phyloP scores from a whole-genome alignment of 2,329 filamentous ascomycete species.

The Penicillium sclerotiorum region DNA sequence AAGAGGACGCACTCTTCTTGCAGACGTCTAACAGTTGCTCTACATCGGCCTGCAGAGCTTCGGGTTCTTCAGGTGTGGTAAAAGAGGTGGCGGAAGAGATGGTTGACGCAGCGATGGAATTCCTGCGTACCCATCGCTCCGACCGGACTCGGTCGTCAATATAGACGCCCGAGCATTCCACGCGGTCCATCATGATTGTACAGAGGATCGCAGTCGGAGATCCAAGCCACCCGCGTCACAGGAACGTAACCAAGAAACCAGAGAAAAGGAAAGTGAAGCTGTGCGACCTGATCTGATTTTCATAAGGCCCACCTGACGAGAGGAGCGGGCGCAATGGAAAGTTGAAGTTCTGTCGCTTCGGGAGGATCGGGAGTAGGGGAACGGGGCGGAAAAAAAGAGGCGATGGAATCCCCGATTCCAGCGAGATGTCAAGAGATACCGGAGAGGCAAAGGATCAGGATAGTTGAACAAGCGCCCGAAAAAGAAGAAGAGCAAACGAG shows the following conservation, averaged over 20 bases:
- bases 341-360: not conserved
- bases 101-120: constrained; percentile 29
- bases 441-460: too few relatives aligned
- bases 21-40: constrained; percentile 54
- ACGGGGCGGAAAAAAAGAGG: not conserved
- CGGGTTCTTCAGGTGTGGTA: constrained; percentile 43
- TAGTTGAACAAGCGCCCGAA: not conserved
- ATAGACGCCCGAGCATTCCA: constrained; percentile 49
- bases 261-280: constrained; percentile 15
- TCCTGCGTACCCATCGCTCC: constrained; percentile 48
- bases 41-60: constrained; percentile 52
- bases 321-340: not conserved
- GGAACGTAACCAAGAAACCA: constrained; percentile 11
- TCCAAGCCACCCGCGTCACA: constrained; percentile 12
- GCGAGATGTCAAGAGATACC: too few relatives aligned
- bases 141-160: constrained; percentile 49
- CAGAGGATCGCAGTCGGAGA: constrained; percentile 13
- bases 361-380: not conserved
- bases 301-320: constrained; percentile 32
- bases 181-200: constrained; percentile 45
- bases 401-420: too few relatives aligned
- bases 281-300: constrained; percentile 24
- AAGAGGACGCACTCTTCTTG: constrained; percentile 52
- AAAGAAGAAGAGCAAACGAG: not conserved
- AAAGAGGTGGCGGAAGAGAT: constrained; percentile 29